Evolutionary conservation across 1,139 yeast species (phyloP), one percentile per base, ranked within the genome.

Genomic region (Chernovozyma aurita): DNA sequence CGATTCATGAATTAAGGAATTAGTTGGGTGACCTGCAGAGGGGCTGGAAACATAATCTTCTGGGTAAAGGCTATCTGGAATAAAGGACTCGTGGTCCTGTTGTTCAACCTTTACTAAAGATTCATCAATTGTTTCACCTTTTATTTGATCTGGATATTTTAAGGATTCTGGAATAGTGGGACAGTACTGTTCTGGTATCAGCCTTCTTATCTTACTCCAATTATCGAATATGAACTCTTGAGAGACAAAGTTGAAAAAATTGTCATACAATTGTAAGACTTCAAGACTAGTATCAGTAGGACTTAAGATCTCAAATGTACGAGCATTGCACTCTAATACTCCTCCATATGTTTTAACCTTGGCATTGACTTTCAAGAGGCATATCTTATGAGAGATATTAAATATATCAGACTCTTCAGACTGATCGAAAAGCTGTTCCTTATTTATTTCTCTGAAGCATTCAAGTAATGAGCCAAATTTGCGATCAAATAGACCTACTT

Each of bases 1-100:
- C 18, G 18, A 15, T 15, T 15, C 30, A n/a, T n/a, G n/a, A n/a
- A n/a, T n/a, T n/a, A n/a, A n/a, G n/a, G 9, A 21, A 21, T 21
- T 21, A 11, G 11, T 21, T 7, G 27, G 12, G 13, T 11, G 14
- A 2, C 30, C 35, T 15, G 12, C 9, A 7, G 22, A 22, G 35
- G 30, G 12, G 33, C 40, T 5, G 41, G 38, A 34, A 36, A 16
- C 16, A 28, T 46, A 42, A 35, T 50, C 54, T 6, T 40, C 43
- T 2, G 41, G 40, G 29, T 33, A 48, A 14, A 39, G 32, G 22
- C 48, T 45, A 21, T 45, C 53, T 1, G 55, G 55, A 8, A 50
- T 42, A 6, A 45, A 18, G 5, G 15, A 41, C 22, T 42, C 45
- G 29, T 7, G n/a, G 18, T 8, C 20, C 12, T 20, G 16, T 25